These are phyloP conservation scores for Moesziomyces globuligerus DNA, from an alignment of 1,284 basidiomycete species.

Conservation along the genomic window DNA sequence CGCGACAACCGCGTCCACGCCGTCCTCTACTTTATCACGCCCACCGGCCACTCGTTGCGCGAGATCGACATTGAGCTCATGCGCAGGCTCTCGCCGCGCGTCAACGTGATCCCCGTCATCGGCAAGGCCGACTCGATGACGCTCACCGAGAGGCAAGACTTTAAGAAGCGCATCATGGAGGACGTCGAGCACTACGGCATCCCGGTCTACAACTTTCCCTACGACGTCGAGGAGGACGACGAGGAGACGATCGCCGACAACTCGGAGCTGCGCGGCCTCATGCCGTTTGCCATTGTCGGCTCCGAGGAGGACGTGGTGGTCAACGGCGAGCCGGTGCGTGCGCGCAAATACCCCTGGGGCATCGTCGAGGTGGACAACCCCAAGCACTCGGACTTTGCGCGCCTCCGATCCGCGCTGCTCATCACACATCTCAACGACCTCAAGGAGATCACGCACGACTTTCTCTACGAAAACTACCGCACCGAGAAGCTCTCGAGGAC, in stretches of 20 bases:
- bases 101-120: constrained; percentile 98
- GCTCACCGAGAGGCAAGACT: constrained; percentile 73
- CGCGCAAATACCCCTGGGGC: constrained; percentile 96
- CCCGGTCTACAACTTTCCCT: constrained; percentile 99
- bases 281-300: constrained; percentile 94
- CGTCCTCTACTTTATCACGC: constrained; percentile 97
- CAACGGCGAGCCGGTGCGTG: constrained; percentile 88
- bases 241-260: constrained; percentile 99
- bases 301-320: constrained; percentile 96
- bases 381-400: constrained; percentile 95
- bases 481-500: constrained; percentile 96
- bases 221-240: constrained; percentile 97
- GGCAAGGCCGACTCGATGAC: constrained; percentile 97
- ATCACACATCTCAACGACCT: constrained; percentile 94
- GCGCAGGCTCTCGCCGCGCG: constrained; percentile 69
- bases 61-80: constrained; percentile 91
- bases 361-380: constrained; percentile 98
- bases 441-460: constrained; percentile 89
- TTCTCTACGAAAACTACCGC: constrained; percentile 89
- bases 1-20: constrained; percentile 91
- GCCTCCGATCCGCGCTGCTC: constrained; percentile 87
- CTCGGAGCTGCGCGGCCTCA: constrained; percentile 67
- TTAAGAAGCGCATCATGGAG: constrained; percentile 98
- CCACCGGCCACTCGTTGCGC: constrained; percentile 85
- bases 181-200: constrained; percentile 99